Evolutionary conservation across 2,329 filamentous ascomycete genomes (phyloP).

Genomic region (Paraconiothyrium sp.): DNA sequence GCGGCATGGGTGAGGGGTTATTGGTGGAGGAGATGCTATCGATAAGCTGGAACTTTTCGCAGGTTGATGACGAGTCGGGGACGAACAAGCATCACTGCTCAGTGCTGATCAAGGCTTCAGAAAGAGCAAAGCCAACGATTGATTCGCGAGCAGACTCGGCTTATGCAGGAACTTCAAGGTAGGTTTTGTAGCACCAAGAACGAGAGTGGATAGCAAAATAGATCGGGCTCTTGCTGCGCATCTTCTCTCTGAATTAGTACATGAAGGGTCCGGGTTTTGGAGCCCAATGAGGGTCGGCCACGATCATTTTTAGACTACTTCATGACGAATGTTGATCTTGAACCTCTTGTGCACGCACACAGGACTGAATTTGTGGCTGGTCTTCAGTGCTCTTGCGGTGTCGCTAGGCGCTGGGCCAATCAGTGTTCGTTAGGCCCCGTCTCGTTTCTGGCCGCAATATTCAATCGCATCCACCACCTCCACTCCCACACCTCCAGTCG

Average conservation of each 20-base stretch:
- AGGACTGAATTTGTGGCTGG: neutral
- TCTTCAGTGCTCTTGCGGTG: constrained; percentile 6
- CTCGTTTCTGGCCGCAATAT: constrained; percentile 28
- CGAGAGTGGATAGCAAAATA: neutral
- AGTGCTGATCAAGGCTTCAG: no score
- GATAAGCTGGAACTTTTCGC: constrained; percentile 24
- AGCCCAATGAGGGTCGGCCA: neutral
- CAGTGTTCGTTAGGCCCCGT: constrained; percentile 8
- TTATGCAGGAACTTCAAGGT: no score
- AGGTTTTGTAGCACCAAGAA: no score
- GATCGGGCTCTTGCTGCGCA: neutral
- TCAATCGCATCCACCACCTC: constrained; percentile 5
- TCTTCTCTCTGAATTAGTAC: neutral
- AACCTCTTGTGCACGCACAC: neutral
- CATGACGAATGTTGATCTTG: neutral
- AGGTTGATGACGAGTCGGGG: constrained; percentile 22
- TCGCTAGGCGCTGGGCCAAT: constrained; percentile 20
- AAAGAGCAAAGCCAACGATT: no score
- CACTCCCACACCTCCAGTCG: neutral
- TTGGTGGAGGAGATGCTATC: constrained; percentile 21
- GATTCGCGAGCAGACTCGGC: no score
- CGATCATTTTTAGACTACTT: neutral
- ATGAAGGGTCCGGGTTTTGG: neutral
- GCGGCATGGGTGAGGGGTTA: neutral
- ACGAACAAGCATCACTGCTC: neutral